Evolutionary conservation across 108 stramenopile genomes (phyloP).

Genomic region (Cyclotella choctawhatcheeana): DNA sequence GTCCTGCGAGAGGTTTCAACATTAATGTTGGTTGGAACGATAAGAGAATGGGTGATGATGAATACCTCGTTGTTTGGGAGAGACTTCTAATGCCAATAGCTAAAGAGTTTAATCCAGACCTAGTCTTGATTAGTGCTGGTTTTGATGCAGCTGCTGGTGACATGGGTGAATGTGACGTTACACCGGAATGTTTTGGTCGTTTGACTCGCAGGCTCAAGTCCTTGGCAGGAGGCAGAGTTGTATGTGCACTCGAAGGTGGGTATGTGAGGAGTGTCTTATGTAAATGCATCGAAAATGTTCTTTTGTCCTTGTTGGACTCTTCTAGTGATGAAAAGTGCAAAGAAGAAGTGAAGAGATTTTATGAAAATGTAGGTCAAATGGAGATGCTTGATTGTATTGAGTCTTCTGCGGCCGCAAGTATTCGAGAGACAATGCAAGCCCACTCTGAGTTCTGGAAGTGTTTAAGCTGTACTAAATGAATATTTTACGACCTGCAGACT

Average conservation of each 20-base stretch:
- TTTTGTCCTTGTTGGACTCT: conserved; percentile 40
- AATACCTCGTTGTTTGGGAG: conserved; percentile 70
- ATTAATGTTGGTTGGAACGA: conserved; percentile 87
- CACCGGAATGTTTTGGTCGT: conserved; percentile 62
- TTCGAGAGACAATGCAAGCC: conserved; percentile 48
- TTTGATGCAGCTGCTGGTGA: conserved; percentile 87
- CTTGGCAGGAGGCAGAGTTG: conserved; percentile 50
- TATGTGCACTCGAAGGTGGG: conserved; percentile 62
- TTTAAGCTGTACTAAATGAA: conserved; percentile 16
- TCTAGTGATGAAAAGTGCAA: conserved; percentile 26
- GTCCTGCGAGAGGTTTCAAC: conserved; percentile 58
- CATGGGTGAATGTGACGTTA: conserved; percentile 69
- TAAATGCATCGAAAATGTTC: conserved; percentile 50
- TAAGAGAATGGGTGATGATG: conserved; percentile 71
- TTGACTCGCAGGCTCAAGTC: conserved; percentile 59
- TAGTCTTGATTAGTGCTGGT: conserved; percentile 84
- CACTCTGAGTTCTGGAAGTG: conserved; percentile 58
- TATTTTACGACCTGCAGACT: no score
- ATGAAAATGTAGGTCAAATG: conserved; percentile 35
- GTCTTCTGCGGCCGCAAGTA: conserved; percentile 50
- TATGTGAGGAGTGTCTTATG: conserved; percentile 58
- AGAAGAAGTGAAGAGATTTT: conserved; percentile 23
- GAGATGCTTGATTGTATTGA: conserved; percentile 51
- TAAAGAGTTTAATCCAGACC: conserved; percentile 64
- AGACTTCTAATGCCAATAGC: conserved; percentile 69